Conservation (phyloP, 139 green algal species). For the Nannochloris sp. region DNA sequence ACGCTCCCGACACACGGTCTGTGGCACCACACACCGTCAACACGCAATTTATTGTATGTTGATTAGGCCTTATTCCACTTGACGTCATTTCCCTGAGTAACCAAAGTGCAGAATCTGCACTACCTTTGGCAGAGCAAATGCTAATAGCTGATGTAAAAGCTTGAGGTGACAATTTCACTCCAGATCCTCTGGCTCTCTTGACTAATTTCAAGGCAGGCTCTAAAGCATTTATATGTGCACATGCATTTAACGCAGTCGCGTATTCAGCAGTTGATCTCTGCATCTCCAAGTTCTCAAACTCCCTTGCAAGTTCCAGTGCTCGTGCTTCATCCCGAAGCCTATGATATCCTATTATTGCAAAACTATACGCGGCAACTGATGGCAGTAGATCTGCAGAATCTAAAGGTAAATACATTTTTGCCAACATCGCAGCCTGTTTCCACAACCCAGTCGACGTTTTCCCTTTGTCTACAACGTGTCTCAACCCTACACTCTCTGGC, state of each 20-base stretch:
- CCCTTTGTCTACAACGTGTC: neutral
- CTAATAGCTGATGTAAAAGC: neutral
- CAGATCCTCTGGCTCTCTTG: constrained; percentile 2
- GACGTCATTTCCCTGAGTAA: constrained; percentile 19
- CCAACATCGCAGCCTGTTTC: neutral
- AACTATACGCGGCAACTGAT: constrained; percentile 6
- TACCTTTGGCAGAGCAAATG: neutral
- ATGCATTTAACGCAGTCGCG: constrained; percentile 17
- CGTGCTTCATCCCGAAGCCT: constrained; percentile 13
- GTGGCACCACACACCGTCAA: constrained; percentile 4
- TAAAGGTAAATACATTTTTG: neutral
- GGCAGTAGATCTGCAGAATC: constrained; percentile 9
- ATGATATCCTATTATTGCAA: constrained; percentile 15
- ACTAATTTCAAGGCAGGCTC: constrained; percentile 17
- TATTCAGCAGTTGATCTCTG: constrained; percentile 1
- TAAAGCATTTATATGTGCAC: constrained; percentile 13
- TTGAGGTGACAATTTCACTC: constrained; percentile 6
- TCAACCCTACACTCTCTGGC: neutral
- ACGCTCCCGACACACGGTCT: constrained; percentile 8
- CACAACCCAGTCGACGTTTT: neutral
- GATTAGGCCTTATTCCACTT: constrained; percentile 17
- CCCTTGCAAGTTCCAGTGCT: constrained; percentile 9
- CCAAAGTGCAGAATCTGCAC: constrained; percentile 6
- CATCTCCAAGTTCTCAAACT: constrained; percentile 12
- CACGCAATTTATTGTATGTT: constrained; percentile 1